These are phyloP conservation scores for Agaricus bisporus DNA, from an alignment of 768 basidiomycete species.

Conservation along the genomic window DNA sequence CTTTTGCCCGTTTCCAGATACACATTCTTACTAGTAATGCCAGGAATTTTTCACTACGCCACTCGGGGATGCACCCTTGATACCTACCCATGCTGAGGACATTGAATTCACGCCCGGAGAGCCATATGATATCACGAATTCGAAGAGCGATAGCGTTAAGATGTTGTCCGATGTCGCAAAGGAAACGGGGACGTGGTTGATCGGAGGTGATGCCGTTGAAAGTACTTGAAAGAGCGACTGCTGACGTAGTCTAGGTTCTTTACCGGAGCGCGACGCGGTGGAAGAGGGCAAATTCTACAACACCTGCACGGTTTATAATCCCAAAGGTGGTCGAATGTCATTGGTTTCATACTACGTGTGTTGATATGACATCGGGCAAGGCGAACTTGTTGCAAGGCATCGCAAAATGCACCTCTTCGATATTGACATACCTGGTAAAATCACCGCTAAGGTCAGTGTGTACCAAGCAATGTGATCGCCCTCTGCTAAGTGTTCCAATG, in stretches of 20 bases:
- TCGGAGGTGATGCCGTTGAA: slow-evolving; percentile 60
- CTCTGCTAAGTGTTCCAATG: slow-evolving; percentile 4
- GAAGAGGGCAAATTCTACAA: slow-evolving; percentile 75
- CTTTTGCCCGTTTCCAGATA: background rate
- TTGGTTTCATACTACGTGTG: slow-evolving; percentile 3
- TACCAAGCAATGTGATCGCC: background rate
- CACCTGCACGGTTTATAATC: slow-evolving; percentile 88
- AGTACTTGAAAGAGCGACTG: background rate
- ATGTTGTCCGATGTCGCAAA: slow-evolving; percentile 80
- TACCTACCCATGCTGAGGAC: slow-evolving; percentile 71
- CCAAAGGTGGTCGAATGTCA: slow-evolving; percentile 42
- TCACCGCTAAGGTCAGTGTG: slow-evolving; percentile 69
- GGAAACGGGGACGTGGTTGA: slow-evolving; percentile 77
- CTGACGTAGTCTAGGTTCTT: slow-evolving; percentile 59
- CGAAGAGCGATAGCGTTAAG: slow-evolving; percentile 69
- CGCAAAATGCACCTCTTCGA: slow-evolving; percentile 97
- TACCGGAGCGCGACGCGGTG: slow-evolving; percentile 71
- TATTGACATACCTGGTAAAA: slow-evolving; percentile 92
- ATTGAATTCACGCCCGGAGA: slow-evolving; percentile 59
- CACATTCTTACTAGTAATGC: background rate
- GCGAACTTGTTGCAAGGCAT: slow-evolving; percentile 81
- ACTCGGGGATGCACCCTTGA: slow-evolving; percentile 72
- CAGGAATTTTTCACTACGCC: slow-evolving; percentile 90
- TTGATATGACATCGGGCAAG: slow-evolving; percentile 28
- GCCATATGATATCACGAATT: slow-evolving; percentile 48